Percentiles rank a stretch among this genome's conserved stretches.
phyloP scores from a whole-genome alignment of 1,284 basidiomycete species.

The Ceratobasidium sp. region DNA sequence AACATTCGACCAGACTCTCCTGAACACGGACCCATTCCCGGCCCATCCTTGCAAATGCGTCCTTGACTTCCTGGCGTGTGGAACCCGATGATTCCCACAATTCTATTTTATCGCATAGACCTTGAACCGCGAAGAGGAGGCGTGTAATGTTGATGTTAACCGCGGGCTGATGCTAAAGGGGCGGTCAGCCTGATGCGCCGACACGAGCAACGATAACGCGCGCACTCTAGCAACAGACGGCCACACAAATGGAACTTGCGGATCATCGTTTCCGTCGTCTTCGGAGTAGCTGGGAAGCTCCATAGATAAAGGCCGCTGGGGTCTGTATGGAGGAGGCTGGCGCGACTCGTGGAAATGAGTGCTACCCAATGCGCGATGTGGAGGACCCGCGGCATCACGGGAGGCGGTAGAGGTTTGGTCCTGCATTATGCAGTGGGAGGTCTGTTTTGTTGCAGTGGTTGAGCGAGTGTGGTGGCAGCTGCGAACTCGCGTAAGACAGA shows the following conservation, averaged over 20 bases:
- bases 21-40: background rate
- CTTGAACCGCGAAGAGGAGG: conserved; percentile 15
- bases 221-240: conserved; percentile 17
- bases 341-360: conserved; percentile 6
- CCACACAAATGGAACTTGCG: conserved; percentile 25
- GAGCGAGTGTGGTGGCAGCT: conserved; percentile 19
- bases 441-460: background rate
- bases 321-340: conserved; percentile 6
- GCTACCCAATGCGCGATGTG: background rate
- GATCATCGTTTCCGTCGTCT: background rate
- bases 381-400: background rate
- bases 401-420: background rate
- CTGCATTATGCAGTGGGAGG: background rate
- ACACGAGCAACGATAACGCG: background rate
- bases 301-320: background rate
- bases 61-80: background rate
- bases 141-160: conserved; percentile 26
- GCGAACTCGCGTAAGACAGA: background rate
- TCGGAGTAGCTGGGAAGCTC: background rate
- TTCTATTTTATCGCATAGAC: background rate
- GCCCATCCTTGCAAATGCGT: conserved; percentile 8
- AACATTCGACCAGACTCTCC: conserved; percentile 7
- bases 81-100: background rate
- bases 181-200: background rate
- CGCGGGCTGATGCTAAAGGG: conserved; percentile 3